Evolutionary conservation across 352 stramenopile species (phyloP).

Genomic region (Globisporangium lucens): DNA sequence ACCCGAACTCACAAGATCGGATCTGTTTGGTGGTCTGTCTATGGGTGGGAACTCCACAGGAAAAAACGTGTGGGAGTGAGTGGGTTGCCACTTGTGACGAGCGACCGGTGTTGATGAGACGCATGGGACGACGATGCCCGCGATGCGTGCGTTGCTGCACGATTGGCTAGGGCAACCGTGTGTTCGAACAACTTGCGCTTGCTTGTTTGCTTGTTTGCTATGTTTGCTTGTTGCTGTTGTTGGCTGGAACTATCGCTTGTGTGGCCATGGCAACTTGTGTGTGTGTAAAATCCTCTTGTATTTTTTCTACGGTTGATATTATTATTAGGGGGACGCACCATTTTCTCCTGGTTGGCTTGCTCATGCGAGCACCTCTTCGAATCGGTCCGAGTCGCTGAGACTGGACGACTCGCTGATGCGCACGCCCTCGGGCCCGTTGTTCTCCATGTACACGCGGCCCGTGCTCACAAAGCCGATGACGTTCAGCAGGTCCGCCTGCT

Average conservation of each 20-base stretch:
- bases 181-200: background rate
- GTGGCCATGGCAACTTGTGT: background rate
- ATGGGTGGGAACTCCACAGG: conserved; percentile 2
- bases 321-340: conserved; percentile 2
- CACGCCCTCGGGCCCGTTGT: conserved; percentile 42
- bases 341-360: background rate
- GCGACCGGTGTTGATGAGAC: background rate
- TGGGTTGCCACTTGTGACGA: background rate
- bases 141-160: background rate
- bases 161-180: background rate
- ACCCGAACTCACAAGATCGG: background rate
- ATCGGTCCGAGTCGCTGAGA: conserved; percentile 53
- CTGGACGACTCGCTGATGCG: conserved; percentile 58
- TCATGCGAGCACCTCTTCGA: conserved; percentile 64
- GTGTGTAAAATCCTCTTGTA: background rate
- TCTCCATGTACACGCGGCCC: conserved; percentile 74
- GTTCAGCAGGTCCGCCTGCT: conserved; percentile 71
- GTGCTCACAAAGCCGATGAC: conserved; percentile 76
- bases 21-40: background rate
- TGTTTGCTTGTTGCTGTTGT: background rate
- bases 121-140: background rate
- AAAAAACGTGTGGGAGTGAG: conserved; percentile 12
- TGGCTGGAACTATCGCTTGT: background rate
- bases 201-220: too few relatives aligned
- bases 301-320: conserved; percentile 8